phyloP scores from a whole-genome alignment of 768 basidiomycete species.

The Leccinum barrowsii region DNA sequence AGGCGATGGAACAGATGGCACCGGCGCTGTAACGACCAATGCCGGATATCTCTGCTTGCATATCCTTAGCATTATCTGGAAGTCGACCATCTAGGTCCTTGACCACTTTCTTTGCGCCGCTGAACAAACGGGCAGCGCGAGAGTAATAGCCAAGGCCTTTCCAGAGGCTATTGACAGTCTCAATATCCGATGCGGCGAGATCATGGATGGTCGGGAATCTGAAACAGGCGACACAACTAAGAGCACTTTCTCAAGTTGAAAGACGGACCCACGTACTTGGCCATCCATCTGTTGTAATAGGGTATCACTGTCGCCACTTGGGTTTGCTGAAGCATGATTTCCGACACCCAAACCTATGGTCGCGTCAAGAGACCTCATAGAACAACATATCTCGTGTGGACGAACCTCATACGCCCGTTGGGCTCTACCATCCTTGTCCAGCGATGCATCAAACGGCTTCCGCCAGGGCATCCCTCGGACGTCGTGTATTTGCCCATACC shows the following conservation, averaged over 20 bases:
- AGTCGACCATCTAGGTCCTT: conserved; percentile 62
- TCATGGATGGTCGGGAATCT: conserved; percentile 82
- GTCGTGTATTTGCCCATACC: conserved; percentile 70
- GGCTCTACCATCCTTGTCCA: conserved; percentile 56
- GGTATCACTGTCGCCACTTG: conserved; percentile 92
- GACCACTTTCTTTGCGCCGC: conserved; percentile 80
- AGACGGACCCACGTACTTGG: conserved; percentile 45
- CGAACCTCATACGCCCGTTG: conserved; percentile 91
- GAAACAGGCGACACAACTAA: background rate
- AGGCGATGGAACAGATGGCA: conserved; percentile 83
- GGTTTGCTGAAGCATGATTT: conserved; percentile 97
- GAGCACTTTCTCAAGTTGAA: background rate
- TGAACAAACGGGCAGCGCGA: conserved; percentile 74
- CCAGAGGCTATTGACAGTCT: conserved; percentile 87
- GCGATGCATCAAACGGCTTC: conserved; percentile 57
- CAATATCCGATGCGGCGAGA: conserved; percentile 68
- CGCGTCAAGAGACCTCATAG: background rate
- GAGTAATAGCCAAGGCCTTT: conserved; percentile 92
- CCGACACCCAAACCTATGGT: conserved; percentile 78
- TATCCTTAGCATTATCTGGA: conserved; percentile 73
- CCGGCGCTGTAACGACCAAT: conserved; percentile 89
- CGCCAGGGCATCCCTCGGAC: conserved; percentile 91
- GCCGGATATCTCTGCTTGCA: conserved; percentile 83
- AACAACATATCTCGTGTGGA: background rate
- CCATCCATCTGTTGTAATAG: conserved; percentile 89